These are phyloP conservation scores for Phyllachora maydis DNA, from an alignment of 2,329 filamentous ascomycete genomes.

Conservation along the genomic window DNA sequence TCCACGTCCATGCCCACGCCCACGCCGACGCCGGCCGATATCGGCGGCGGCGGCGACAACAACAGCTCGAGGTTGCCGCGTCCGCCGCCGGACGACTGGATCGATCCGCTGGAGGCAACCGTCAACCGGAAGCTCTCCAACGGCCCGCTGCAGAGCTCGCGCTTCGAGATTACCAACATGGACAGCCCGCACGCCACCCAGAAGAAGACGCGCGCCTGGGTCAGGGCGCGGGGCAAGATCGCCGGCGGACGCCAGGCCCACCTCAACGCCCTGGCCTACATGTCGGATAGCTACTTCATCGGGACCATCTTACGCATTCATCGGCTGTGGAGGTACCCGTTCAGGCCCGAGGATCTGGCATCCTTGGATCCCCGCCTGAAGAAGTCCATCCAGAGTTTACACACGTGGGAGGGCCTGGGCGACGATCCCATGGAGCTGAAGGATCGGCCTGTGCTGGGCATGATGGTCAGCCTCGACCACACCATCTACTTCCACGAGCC, in stretches of 20 bases:
- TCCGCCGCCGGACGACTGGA: constrained; percentile 10
- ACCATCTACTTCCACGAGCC: constrained; percentile 49
- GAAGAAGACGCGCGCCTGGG: constrained; percentile 53
- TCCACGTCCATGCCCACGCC: too few relatives aligned
- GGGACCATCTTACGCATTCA: constrained; percentile 71
- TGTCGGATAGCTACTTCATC: constrained; percentile 86
- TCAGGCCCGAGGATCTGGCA: constrained; percentile 24
- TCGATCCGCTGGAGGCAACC: constrained; percentile 22
- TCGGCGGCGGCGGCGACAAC: constrained; percentile 3
- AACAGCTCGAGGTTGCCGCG: too few relatives aligned
- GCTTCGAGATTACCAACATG: constrained; percentile 18
- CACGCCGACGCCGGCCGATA: too few relatives aligned
- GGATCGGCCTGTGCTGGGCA: constrained; percentile 43
- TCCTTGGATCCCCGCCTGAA: constrained; percentile 17
- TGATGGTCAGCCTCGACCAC: constrained; percentile 72
- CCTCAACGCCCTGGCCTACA: constrained; percentile 74
- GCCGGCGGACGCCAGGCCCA: constrained; percentile 67
- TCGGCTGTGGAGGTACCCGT: constrained; percentile 52
- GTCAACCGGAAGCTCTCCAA: too few relatives aligned
- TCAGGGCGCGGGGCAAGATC: constrained; percentile 55
- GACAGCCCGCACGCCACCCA: constrained; percentile 33
- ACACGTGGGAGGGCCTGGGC: constrained; percentile 16
- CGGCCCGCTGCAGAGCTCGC: constrained; percentile 24
- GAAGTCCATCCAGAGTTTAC: constrained; percentile 14
- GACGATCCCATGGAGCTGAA: constrained; percentile 18